phyloP scores from a whole-genome alignment of 805 yeast species.

The Yamadazyma endophytica region DNA sequence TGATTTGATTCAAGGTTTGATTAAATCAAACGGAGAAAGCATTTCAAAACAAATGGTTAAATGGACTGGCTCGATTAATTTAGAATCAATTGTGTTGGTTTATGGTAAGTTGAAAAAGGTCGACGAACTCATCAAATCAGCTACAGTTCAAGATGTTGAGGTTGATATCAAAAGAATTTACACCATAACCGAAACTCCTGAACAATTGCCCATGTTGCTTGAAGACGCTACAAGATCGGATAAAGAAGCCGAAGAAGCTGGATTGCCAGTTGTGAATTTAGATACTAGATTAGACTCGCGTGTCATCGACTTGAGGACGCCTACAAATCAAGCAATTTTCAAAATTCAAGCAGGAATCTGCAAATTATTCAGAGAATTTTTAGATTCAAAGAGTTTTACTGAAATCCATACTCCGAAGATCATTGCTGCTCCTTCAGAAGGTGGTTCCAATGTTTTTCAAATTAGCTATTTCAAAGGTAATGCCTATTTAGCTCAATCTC shows the following conservation, averaged over 20 bases:
- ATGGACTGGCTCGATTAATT: slow-evolving; percentile 82
- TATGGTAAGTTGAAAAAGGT: slow-evolving; percentile 81
- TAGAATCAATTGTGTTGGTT: slow-evolving; percentile 90
- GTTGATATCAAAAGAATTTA: slow-evolving; percentile 69
- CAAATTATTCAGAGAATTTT: slow-evolving; percentile 83
- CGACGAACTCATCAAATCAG: slow-evolving; percentile 81
- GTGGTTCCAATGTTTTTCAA: slow-evolving; percentile 96
- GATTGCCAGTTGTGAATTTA: slow-evolving; percentile 89
- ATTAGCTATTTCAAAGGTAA: slow-evolving; percentile 87
- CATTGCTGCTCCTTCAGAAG: slow-evolving; percentile 94
- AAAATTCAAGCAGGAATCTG: slow-evolving; percentile 89
- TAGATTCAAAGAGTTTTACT: slow-evolving; percentile 61
- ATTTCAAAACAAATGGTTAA: slow-evolving; percentile 94
- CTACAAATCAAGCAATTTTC: slow-evolving; percentile 96
- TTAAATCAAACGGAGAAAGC: slow-evolving; percentile 68
- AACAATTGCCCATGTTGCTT: slow-evolving; percentile 85
- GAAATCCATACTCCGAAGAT: slow-evolving; percentile 97
- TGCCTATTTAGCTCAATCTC: slow-evolving; percentile 96
- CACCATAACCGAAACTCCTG: slow-evolving; percentile 84
- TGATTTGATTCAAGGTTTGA: slow-evolving; percentile 75
- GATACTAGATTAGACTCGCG: slow-evolving; percentile 95
- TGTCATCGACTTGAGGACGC: slow-evolving; percentile 94
- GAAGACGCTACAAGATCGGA: slow-evolving; percentile 97
- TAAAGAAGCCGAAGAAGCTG: slow-evolving; percentile 87
- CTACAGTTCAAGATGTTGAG: slow-evolving; percentile 89